Evolutionary conservation across 192 early-diverging fungal species (phyloP).

Genomic region (Lunasporangiospora selenospora): DNA sequence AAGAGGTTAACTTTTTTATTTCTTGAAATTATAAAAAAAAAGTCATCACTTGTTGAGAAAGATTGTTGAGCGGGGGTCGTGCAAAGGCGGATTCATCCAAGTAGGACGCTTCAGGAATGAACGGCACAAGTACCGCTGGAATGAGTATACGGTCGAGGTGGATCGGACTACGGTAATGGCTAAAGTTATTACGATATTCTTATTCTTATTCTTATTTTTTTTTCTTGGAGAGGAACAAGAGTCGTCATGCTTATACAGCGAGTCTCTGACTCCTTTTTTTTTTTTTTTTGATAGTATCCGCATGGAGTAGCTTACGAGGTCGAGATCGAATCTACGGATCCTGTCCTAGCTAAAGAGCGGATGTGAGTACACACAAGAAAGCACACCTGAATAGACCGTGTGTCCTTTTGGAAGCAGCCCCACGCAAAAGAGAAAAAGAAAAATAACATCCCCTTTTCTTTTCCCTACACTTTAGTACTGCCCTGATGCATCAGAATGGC

Average conservation of each 20-base stretch:
- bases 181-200: not conserved
- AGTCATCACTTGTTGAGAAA: conserved; percentile 34
- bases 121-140: conserved; percentile 34
- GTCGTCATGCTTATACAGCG: not conserved
- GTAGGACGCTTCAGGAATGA: conserved; percentile 43
- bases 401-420: no score
- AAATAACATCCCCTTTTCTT: not conserved
- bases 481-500: conserved; percentile 19
- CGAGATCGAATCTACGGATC: conserved; percentile 37
- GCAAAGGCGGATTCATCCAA: conserved; percentile 23
- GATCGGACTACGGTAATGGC: conserved; percentile 32
- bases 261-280: no score
- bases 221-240: no score
- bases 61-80: conserved; percentile 32
- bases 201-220: not conserved
- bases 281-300: conserved; percentile 18
- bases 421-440: no score
- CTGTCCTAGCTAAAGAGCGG: conserved; percentile 25
- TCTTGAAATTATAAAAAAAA: not conserved
- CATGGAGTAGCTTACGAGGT: conserved; percentile 36
- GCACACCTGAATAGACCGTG: no score
- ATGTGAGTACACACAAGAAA: conserved; percentile 15
- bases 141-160: conserved; percentile 28
- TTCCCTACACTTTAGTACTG: conserved; percentile 3
- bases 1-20: not conserved